Evolutionary conservation across 495 filamentous ascomycete species (phyloP).

Genomic region (Annulohypoxylon moriforme): DNA sequence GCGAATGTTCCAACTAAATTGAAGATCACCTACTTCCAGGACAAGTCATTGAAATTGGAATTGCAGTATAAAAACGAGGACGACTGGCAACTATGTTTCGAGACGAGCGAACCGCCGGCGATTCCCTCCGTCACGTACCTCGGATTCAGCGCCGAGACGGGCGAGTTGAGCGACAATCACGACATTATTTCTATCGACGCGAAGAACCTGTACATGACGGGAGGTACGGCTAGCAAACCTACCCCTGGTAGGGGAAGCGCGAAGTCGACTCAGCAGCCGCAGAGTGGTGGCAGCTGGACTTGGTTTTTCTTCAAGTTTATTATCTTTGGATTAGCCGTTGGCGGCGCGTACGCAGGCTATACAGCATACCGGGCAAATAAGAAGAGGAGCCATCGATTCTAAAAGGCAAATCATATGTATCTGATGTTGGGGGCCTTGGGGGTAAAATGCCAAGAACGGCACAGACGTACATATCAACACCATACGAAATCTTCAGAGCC

Average conservation of each 20-base stretch:
- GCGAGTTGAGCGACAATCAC: conserved; percentile 96
- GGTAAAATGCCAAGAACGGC: conserved; percentile 16
- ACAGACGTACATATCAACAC: conserved; percentile 34
- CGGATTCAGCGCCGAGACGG: conserved; percentile 94
- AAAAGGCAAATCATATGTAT: conserved; percentile 35
- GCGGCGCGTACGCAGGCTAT: conserved; percentile 83
- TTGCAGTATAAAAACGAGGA: conserved; percentile 91
- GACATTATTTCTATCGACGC: conserved; percentile 91
- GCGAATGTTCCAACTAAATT: conserved; percentile 83
- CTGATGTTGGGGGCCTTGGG: neutral
- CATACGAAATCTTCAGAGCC: conserved; percentile 25
- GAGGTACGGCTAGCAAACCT: conserved; percentile 54
- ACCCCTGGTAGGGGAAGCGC: conserved; percentile 56
- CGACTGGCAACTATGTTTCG: conserved; percentile 92
- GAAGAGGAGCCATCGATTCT: conserved; percentile 84
- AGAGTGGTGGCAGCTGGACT: conserved; percentile 77
- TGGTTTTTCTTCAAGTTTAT: conserved; percentile 94
- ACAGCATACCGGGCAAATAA: conserved; percentile 79
- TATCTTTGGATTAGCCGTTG: conserved; percentile 75
- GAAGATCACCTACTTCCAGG: conserved; percentile 94
- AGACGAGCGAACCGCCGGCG: conserved; percentile 74
- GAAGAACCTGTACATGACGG: conserved; percentile 84
- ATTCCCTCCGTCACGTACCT: conserved; percentile 93
- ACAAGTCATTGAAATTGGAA: conserved; percentile 90
- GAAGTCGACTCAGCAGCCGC: conserved; percentile 45